These are phyloP conservation scores for Toxicodendron radicans DNA, from an alignment of 345 rosid genomes.

Conservation along the genomic window DNA sequence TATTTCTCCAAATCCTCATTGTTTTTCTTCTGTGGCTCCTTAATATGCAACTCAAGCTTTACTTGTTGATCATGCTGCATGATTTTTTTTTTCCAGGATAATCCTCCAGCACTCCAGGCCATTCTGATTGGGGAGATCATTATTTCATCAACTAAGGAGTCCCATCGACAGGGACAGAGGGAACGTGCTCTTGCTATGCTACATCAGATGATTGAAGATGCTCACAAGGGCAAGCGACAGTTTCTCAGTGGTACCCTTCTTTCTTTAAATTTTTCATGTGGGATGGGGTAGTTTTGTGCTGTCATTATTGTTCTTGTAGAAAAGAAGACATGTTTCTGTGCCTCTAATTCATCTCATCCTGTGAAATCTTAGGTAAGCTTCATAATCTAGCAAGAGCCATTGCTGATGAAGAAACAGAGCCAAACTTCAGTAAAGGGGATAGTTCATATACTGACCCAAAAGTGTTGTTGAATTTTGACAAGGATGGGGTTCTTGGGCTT, in stretches of 20 bases:
- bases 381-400: slow-evolving; percentile 96
- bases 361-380: slow-evolving; percentile 70
- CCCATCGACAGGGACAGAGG: slow-evolving; percentile 76
- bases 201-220: slow-evolving; percentile 97
- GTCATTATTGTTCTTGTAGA: slow-evolving; percentile 17
- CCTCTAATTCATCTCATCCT: slow-evolving; percentile 29
- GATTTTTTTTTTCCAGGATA: slow-evolving; percentile 50
- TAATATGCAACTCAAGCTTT: not conserved
- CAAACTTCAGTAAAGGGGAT: slow-evolving; percentile 47
- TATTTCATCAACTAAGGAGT: slow-evolving; percentile 57
- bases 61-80: slow-evolving; percentile 15
- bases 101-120: slow-evolving; percentile 60
- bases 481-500: slow-evolving; percentile 85
- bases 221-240: slow-evolving; percentile 94
- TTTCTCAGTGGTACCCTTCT: slow-evolving; percentile 78
- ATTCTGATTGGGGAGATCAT: slow-evolving; percentile 65
- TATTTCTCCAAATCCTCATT: not conserved
- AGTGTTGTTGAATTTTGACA: slow-evolving; percentile 43
- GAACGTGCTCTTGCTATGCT: slow-evolving; percentile 90
- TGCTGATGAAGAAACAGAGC: slow-evolving; percentile 84
- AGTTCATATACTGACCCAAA: slow-evolving; percentile 38
- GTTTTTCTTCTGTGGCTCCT: not conserved
- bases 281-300: slow-evolving; percentile 11
- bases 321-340: slow-evolving; percentile 10
- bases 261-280: slow-evolving; percentile 17